phyloP scores from a whole-genome alignment of 768 basidiomycete species.

The Tulasnella sp. region DNA sequence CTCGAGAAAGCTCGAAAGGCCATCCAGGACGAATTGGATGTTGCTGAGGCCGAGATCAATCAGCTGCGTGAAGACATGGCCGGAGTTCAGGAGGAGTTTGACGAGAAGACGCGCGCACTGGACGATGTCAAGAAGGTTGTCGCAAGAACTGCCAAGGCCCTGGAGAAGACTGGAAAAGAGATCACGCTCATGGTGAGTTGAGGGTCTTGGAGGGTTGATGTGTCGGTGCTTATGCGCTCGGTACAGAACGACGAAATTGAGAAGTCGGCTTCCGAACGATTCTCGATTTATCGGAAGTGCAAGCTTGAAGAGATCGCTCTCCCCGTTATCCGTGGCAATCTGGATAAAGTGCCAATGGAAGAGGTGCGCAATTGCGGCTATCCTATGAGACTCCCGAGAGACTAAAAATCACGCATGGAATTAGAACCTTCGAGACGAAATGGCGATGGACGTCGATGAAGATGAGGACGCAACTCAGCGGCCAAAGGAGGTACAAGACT shows the following conservation, averaged over 20 bases:
- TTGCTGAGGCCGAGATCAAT: slow-evolving; percentile 53
- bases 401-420: neutral
- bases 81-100: slow-evolving; percentile 52
- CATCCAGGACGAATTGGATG: slow-evolving; percentile 34
- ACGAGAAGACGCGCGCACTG: slow-evolving; percentile 64
- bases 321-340: slow-evolving; percentile 63
- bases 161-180: slow-evolving; percentile 87
- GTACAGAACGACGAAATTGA: slow-evolving; percentile 82
- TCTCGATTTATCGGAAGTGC: slow-evolving; percentile 82
- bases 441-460: slow-evolving; percentile 88
- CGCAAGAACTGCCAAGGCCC: slow-evolving; percentile 57
- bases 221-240: neutral
- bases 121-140: slow-evolving; percentile 69
- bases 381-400: slow-evolving; percentile 3
- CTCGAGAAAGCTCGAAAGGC: slow-evolving; percentile 29
- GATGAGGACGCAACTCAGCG: slow-evolving; percentile 77
- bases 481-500: slow-evolving; percentile 64
- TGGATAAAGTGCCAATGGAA: slow-evolving; percentile 89
- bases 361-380: slow-evolving; percentile 49
- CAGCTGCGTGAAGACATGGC: slow-evolving; percentile 49
- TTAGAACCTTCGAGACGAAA: slow-evolving; percentile 73
- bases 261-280: slow-evolving; percentile 75
- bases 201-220: neutral
- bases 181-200: slow-evolving; percentile 63
- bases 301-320: slow-evolving; percentile 85